A percentile compares a stretch with the other conserved stretches of the same genome.
These are phyloP conservation scores for Nyssa sinensis DNA, from an alignment of 148 eudicot genomes.

Conservation along the genomic window DNA sequence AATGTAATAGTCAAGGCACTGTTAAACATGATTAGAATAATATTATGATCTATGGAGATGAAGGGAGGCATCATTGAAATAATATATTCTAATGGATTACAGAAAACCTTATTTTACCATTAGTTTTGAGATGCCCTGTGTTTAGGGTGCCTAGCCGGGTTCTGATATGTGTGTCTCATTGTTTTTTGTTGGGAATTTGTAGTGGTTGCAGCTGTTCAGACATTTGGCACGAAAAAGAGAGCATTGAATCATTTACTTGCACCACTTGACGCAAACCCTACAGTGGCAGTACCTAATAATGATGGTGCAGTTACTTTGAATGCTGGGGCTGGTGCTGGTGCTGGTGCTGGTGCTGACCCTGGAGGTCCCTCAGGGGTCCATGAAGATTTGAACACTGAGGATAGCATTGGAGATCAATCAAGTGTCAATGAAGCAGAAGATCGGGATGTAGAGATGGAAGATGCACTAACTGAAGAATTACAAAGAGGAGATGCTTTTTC, in stretches of 20 bases:
- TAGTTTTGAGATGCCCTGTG: background rate
- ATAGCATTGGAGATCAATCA: slow-evolving; percentile 24
- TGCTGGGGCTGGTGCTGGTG: slow-evolving; percentile 15
- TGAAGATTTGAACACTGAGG: slow-evolving; percentile 16
- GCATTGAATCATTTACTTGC: slow-evolving; percentile 51
- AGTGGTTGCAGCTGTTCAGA: slow-evolving; percentile 53
- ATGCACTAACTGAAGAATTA: slow-evolving; percentile 55
- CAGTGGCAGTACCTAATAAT: slow-evolving; percentile 12
- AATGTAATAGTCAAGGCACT: background rate
- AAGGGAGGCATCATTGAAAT: background rate
- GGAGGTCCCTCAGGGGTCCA: slow-evolving; percentile 14
- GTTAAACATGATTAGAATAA: background rate
- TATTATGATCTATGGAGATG: no score
- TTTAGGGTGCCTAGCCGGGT: background rate
- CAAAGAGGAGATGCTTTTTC: slow-evolving; percentile 58
- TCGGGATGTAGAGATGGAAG: slow-evolving; percentile 82
- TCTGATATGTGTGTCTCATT: background rate
- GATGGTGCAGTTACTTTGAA: background rate
- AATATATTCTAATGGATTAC: background rate
- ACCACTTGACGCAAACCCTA: slow-evolving; percentile 14
- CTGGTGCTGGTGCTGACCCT: slow-evolving; percentile 19
- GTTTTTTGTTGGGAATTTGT: background rate
- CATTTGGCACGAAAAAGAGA: slow-evolving; percentile 36
- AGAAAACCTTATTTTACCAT: background rate
- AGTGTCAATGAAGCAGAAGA: slow-evolving; percentile 27